phyloP scores from a whole-genome alignment of 768 basidiomycete species.

The Strobilomyces dryophilus region DNA sequence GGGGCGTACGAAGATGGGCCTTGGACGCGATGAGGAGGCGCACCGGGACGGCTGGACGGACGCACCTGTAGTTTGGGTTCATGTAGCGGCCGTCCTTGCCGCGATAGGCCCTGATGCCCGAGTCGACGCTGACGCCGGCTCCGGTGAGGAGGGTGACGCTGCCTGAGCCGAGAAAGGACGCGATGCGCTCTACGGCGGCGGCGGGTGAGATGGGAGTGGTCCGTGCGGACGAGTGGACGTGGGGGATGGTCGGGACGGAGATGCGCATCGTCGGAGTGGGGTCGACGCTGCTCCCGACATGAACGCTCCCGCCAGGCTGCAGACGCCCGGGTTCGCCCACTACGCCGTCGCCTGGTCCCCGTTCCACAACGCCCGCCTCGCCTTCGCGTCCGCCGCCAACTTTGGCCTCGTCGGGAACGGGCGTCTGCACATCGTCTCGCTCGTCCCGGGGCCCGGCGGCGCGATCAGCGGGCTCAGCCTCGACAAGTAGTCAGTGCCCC shows the following conservation, averaged over 20 bases:
- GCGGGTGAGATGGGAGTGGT: slow-evolving; percentile 38
- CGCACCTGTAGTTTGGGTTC: slow-evolving; percentile 87
- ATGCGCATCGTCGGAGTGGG: slow-evolving; percentile 52
- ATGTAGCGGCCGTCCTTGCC: slow-evolving; percentile 82
- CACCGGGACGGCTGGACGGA: background rate
- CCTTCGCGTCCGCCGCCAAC: slow-evolving; percentile 83
- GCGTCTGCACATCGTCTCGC: slow-evolving; percentile 65
- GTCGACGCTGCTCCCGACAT: slow-evolving; percentile 16
- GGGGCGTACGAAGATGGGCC: slow-evolving; percentile 52
- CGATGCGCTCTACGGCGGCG: slow-evolving; percentile 57
- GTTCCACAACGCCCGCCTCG: slow-evolving; percentile 70
- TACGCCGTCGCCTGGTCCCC: slow-evolving; percentile 83
- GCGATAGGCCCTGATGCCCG: slow-evolving; percentile 92
- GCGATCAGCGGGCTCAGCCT: slow-evolving; percentile 39
- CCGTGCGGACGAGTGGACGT: slow-evolving; percentile 39
- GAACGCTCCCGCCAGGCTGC: slow-evolving; percentile 47
- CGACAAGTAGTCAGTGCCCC: slow-evolving; percentile 61
- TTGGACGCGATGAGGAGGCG: slow-evolving; percentile 17
- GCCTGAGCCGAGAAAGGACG: slow-evolving; percentile 65
- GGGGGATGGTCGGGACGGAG: slow-evolving; percentile 74
- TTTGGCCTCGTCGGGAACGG: slow-evolving; percentile 97
- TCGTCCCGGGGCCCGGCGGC: slow-evolving; percentile 45
- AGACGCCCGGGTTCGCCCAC: slow-evolving; percentile 82
- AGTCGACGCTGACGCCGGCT: slow-evolving; percentile 93
- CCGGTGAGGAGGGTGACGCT: slow-evolving; percentile 77